A percentile compares a stretch with the other conserved stretches of the same genome.
phyloP scores from a whole-genome alignment of 257 asterid genomes.

The Ocimum tenuiflorum region DNA sequence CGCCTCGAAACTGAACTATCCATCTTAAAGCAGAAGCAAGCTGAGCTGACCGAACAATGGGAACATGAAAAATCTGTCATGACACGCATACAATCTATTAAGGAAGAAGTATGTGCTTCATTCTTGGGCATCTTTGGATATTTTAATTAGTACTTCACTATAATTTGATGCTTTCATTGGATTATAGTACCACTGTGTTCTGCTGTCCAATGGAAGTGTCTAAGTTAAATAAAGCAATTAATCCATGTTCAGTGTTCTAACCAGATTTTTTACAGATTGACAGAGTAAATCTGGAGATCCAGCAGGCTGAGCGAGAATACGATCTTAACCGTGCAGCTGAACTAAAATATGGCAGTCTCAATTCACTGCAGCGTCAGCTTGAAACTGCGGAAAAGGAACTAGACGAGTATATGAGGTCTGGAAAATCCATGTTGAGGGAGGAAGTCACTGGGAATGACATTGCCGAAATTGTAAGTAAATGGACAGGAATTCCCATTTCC shows the following conservation, averaged over 20 bases:
- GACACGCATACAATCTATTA: constrained; percentile 76
- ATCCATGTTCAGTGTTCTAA: constrained; percentile 13
- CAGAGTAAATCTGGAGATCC: constrained; percentile 91
- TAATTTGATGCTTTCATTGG: not conserved
- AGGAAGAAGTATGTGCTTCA: constrained; percentile 66
- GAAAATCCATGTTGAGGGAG: constrained; percentile 89
- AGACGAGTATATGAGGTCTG: constrained; percentile 72
- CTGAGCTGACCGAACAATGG: constrained; percentile 88
- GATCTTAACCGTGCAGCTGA: constrained; percentile 98
- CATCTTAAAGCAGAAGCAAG: constrained; percentile 64
- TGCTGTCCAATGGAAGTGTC: not conserved
- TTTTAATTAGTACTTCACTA: not conserved
- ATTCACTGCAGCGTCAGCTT: constrained; percentile 85
- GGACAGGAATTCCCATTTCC: constrained; percentile 95
- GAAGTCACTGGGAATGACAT: constrained; percentile 81
- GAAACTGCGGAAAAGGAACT: constrained; percentile 69
- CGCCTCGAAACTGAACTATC: constrained; percentile 82
- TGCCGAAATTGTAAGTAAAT: constrained; percentile 91
- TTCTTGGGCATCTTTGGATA: not conserved
- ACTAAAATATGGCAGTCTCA: constrained; percentile 78
- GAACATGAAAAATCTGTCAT: constrained; percentile 82
- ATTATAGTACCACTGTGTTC: not conserved
- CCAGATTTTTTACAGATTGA: constrained; percentile 50
- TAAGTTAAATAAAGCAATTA: not conserved
- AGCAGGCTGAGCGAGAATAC: constrained; percentile 93